A percentile compares a stretch with the other conserved stretches of the same genome.
These are phyloP conservation scores for Diplotaxis tenuifolia DNA, from an alignment of 345 rosid genomes.

Conservation along the genomic window DNA sequence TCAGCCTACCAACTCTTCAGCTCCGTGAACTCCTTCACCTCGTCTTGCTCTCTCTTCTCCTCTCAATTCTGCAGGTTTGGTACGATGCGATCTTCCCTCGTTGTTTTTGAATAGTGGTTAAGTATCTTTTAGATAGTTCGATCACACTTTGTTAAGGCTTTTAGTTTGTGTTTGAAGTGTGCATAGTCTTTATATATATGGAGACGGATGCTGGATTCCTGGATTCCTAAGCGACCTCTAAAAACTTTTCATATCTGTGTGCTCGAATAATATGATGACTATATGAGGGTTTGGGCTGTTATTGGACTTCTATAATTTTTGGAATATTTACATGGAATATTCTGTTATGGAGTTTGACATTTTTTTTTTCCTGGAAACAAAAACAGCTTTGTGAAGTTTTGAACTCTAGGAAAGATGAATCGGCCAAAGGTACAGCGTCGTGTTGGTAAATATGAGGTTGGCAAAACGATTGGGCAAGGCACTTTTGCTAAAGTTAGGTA, in stretches of 20 bases:
- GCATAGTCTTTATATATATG: neutral
- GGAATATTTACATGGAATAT: neutral
- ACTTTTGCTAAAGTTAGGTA: slow-evolving; percentile 95
- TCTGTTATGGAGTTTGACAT: neutral
- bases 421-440: slow-evolving; percentile 63
- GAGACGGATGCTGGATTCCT: no score
- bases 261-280: slow-evolving; percentile 2
- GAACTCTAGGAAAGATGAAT: slow-evolving; percentile 23
- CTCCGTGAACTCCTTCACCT: neutral
- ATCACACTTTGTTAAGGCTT: slow-evolving; percentile 15
- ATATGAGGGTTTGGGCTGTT: neutral
- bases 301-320: neutral
- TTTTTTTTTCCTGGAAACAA: neutral
- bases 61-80: slow-evolving; percentile 21
- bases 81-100: neutral
- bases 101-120: neutral
- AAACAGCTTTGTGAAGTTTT: neutral
- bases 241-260: neutral
- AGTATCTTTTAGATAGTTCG: neutral
- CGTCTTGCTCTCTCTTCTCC: neutral
- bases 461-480: slow-evolving; percentile 93
- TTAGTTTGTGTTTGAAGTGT: neutral
- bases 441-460: slow-evolving; percentile 89
- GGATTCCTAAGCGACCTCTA: no score
- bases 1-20: neutral